phyloP scores from a whole-genome alignment of 164 flowering plant species.

The Warburgia ugandensis region DNA sequence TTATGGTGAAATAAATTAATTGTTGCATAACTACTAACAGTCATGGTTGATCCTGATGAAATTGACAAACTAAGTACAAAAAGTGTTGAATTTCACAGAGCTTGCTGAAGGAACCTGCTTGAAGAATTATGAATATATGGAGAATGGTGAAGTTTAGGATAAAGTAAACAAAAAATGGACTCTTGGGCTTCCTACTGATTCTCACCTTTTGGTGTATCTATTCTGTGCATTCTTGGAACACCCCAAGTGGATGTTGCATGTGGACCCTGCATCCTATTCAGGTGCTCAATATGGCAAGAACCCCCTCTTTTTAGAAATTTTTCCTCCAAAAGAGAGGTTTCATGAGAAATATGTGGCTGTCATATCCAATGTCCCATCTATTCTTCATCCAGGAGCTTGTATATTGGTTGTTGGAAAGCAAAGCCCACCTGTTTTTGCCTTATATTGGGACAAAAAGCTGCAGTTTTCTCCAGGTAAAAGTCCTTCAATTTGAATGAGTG shows the following conservation, averaged over 20 bases:
- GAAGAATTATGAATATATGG: constrained; percentile 82
- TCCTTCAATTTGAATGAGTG: not conserved
- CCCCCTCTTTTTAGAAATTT: constrained; percentile 77
- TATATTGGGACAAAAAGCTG: constrained; percentile 90
- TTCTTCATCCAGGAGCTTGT: constrained; percentile 84
- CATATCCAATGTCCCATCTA: constrained; percentile 56
- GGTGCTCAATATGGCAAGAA: constrained; percentile 88
- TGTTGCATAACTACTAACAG: too few relatives aligned
- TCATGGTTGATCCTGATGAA: too few relatives aligned
- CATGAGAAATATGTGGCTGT: constrained; percentile 85
- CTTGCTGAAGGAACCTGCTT: constrained; percentile 94
- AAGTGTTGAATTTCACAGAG: constrained; percentile 39
- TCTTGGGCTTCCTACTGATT: constrained; percentile 84
- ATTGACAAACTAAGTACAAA: too few relatives aligned
- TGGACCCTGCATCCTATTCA: constrained; percentile 73
- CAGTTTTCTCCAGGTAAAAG: constrained; percentile 82
- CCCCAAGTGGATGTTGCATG: constrained; percentile 95
- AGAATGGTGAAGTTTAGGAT: constrained; percentile 75
- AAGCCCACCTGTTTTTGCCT: constrained; percentile 73
- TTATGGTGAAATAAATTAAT: too few relatives aligned
- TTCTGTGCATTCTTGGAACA: constrained; percentile 92
- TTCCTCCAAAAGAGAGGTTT: constrained; percentile 90
- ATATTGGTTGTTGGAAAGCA: constrained; percentile 65
- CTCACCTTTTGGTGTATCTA: constrained; percentile 79
- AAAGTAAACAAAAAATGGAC: constrained; percentile 81